phyloP scores from a whole-genome alignment of 2,329 filamentous ascomycete genomes.

The Amylocarpus encephaloides region DNA sequence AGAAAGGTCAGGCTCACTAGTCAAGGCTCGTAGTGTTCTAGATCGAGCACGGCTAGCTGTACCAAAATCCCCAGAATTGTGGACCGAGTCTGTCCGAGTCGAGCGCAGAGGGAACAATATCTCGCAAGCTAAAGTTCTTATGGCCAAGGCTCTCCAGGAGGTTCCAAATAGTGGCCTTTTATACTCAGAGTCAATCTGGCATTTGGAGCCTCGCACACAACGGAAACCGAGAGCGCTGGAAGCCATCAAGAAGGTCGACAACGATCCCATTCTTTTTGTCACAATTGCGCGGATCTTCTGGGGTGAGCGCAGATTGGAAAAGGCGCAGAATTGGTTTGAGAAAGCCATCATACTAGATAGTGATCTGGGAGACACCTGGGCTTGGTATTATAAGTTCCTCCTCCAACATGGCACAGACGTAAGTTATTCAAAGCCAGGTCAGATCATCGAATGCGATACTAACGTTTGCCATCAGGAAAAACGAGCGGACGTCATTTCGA shows the following conservation, averaged over 20 bases:
- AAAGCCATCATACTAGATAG: conserved; percentile 85
- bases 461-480: conserved; percentile 55
- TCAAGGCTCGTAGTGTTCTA: conserved; percentile 90
- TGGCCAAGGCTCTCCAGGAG: conserved; percentile 90
- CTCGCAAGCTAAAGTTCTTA: conserved; percentile 78
- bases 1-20: conserved; percentile 72
- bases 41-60: conserved; percentile 85
- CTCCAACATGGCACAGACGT: conserved; percentile 81
- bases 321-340: conserved; percentile 95
- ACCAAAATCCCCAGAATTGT: conserved; percentile 76
- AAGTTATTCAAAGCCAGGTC: conserved; percentile 23
- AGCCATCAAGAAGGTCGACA: conserved; percentile 95
- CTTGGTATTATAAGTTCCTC: conserved; percentile 95
- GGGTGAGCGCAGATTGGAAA: conserved; percentile 85
- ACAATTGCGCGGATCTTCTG: conserved; percentile 95
- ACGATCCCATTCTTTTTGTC: conserved; percentile 81
- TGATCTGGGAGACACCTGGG: conserved; percentile 89
- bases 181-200: conserved; percentile 93
- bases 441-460: conserved; percentile 4
- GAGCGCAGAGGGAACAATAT: conserved; percentile 82
- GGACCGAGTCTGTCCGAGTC: conserved; percentile 89
- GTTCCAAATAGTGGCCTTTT: conserved; percentile 81
- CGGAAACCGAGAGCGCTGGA: conserved; percentile 86
- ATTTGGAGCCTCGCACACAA: conserved; percentile 85
- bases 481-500: conserved; percentile 72